phyloP scores from a whole-genome alignment of 441 rosid species.

The Croton laevigatus region DNA sequence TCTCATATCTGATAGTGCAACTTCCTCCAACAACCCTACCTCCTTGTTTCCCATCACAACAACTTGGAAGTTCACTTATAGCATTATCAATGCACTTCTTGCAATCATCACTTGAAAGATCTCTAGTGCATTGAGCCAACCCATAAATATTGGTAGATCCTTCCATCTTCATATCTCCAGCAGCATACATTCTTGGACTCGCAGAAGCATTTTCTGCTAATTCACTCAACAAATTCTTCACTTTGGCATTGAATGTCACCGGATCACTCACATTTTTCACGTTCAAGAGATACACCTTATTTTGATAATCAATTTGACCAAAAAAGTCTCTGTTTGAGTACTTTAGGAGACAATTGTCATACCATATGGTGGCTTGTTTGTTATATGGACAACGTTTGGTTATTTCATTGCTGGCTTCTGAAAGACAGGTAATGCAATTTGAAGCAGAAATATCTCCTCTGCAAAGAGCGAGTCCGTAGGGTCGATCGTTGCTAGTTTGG shows the following conservation, averaged over 20 bases:
- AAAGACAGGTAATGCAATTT: conserved; percentile 27
- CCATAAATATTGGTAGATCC: conserved; percentile 43
- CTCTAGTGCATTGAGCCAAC: conserved; percentile 57
- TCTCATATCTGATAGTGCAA: conserved; percentile 55
- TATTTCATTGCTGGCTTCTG: conserved; percentile 21
- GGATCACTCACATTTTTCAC: conserved; percentile 22
- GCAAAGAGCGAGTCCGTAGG: conserved; percentile 29
- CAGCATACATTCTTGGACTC: conserved; percentile 24
- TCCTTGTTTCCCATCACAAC: conserved; percentile 51
- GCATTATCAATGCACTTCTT: conserved; percentile 46
- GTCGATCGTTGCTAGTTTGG: conserved; percentile 19
- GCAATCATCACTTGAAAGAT: conserved; percentile 37
- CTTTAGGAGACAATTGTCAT: conserved; percentile 28
- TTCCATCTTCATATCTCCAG: conserved; percentile 34
- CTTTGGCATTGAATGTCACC: conserved; percentile 9
- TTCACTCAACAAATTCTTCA: conserved; percentile 21
- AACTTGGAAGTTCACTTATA: conserved; percentile 40
- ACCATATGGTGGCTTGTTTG: conserved; percentile 34
- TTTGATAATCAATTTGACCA: conserved; percentile 26
- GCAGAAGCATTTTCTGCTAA: conserved; percentile 16
- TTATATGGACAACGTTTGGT: conserved; percentile 25
- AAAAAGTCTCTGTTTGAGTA: conserved; percentile 25
- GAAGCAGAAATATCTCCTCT: conserved; percentile 28
- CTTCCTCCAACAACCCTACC: conserved; percentile 55
- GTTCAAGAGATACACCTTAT: conserved; percentile 28